A percentile compares a stretch with the other conserved stretches of the same genome.
phyloP scores from a whole-genome alignment of 2,329 filamentous ascomycete species.

The Stromatinia cepivora region DNA sequence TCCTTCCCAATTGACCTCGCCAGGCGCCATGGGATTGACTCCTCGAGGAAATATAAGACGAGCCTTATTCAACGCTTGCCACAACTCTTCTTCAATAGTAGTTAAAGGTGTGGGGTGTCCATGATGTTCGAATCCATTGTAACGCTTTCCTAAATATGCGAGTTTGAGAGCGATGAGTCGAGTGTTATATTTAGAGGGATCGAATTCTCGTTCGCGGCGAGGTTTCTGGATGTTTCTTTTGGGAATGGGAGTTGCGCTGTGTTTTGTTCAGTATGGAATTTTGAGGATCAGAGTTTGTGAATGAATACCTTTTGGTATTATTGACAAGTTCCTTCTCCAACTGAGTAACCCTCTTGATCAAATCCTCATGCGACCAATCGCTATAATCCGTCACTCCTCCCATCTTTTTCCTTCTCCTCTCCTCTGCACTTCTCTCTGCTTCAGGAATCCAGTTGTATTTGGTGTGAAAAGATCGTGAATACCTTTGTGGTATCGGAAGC shows the following conservation, averaged over 20 bases:
- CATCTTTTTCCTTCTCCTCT: conserved; percentile 21
- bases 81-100: conserved; percentile 90
- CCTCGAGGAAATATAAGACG: conserved; percentile 72
- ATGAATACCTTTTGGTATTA: conserved; percentile 43
- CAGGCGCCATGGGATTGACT: conserved; percentile 46
- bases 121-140: conserved; percentile 92
- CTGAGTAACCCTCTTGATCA: conserved; percentile 66
- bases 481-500: conserved; percentile 1
- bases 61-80: conserved; percentile 83
- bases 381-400: conserved; percentile 52
- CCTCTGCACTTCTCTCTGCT: conserved; percentile 19
- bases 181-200: conserved; percentile 78
- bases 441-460: conserved; percentile 9
- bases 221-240: conserved; percentile 46
- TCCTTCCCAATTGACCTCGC: conserved; percentile 73
- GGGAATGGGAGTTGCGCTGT: conserved; percentile 21
- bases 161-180: conserved; percentile 88
- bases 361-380: conserved; percentile 65
- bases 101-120: conserved; percentile 66
- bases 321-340: conserved; percentile 65
- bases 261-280: neutral
- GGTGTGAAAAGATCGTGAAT: neutral
- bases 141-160: conserved; percentile 86
- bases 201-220: conserved; percentile 49
- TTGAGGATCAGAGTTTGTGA: neutral